phyloP scores from a whole-genome alignment of 257 asterid species.

The Nicotiana obtusifolia region DNA sequence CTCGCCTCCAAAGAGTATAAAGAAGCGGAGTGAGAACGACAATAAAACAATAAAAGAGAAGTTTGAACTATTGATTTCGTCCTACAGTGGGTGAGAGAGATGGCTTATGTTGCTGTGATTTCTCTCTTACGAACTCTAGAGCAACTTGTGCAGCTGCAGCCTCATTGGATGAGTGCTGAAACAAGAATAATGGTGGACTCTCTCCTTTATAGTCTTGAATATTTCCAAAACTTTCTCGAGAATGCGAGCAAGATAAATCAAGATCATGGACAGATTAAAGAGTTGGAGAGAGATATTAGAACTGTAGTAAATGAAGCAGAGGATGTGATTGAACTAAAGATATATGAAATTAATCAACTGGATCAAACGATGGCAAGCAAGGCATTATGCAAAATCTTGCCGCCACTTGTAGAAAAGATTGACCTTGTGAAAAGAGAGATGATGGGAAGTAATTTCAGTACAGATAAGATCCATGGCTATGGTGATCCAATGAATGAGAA shows the following conservation, averaged over 20 bases:
- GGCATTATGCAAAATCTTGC: background rate
- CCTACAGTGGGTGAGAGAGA: background rate
- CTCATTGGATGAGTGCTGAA: background rate
- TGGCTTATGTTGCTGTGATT: background rate
- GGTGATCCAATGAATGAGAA: background rate
- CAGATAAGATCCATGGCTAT: background rate
- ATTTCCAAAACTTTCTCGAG: background rate
- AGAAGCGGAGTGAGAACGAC: too few species aligned
- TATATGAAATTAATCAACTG: background rate
- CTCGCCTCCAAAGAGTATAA: too few species aligned
- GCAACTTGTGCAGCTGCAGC: background rate
- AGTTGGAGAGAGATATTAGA: background rate
- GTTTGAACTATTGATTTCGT: too few species aligned
- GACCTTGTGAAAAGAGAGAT: too few species aligned
- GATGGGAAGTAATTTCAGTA: background rate
- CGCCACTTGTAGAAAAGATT: background rate
- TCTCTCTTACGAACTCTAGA: background rate
- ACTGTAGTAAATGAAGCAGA: background rate
- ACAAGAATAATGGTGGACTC: background rate
- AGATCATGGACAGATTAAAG: background rate
- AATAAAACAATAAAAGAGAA: too few species aligned
- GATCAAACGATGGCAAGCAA: background rate
- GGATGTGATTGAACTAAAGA: background rate
- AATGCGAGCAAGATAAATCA: background rate
- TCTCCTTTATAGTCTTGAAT: background rate